Percentiles rank a stretch among this genome's conserved stretches.
phyloP scores from a whole-genome alignment of 306 rosid genomes.

The Glycyrrhiza uralensis region DNA sequence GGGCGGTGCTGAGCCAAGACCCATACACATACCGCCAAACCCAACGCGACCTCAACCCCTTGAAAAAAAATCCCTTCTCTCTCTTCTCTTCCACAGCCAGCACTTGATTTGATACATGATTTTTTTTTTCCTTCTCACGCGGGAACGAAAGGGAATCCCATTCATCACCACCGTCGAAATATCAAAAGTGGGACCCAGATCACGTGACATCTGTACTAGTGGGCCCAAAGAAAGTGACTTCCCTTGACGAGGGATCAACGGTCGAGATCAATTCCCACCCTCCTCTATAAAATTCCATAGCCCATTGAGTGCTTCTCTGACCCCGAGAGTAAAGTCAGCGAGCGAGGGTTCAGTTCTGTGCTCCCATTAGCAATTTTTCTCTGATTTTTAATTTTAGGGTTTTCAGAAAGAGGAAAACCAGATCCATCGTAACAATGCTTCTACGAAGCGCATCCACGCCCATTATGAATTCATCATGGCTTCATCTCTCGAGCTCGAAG shows the following conservation, averaged over 20 bases:
- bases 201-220: background rate
- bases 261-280: constrained; percentile 23
- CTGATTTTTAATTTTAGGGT: background rate
- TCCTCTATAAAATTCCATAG: background rate
- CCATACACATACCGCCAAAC: constrained; percentile 6
- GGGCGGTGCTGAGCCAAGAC: constrained; percentile 10
- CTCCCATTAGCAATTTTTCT: no score
- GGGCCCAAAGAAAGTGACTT: background rate
- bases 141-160: background rate
- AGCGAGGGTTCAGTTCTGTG: background rate
- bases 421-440: constrained; percentile 35
- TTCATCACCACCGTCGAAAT: constrained; percentile 31
- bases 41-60: constrained; percentile 13
- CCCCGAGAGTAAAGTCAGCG: background rate
- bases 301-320: background rate
- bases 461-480: constrained; percentile 47
- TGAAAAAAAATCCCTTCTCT: no score
- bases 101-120: background rate
- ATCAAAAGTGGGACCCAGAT: constrained; percentile 19
- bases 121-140: background rate
- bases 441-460: constrained; percentile 60
- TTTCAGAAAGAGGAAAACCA: background rate
- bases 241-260: constrained; percentile 15
- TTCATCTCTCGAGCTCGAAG: no score
- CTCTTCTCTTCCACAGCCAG: background rate